Evolutionary conservation across 2,329 filamentous ascomycete species (phyloP), one percentile per base, ranked within the genome.

Genomic region (Akanthomyces dipterigenus): DNA sequence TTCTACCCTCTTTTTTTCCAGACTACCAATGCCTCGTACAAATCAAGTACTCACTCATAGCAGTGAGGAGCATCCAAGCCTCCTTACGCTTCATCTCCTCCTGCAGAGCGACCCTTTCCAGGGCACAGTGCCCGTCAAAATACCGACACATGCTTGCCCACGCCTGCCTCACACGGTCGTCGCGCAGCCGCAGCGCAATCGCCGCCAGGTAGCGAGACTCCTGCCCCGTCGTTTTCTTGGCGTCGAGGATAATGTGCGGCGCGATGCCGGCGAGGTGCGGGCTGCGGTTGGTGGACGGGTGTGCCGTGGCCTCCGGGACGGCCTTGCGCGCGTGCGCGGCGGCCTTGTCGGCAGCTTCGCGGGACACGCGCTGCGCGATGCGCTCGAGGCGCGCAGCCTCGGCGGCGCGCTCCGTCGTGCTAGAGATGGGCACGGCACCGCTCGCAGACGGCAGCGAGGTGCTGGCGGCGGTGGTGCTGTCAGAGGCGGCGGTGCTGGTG

Each of bases 61-160:
- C 76, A 45, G 81, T 82, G 60, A 89, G 72, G 60, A 87, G 77
- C 51, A 83, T 82, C 78, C 89, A 92, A 16, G 91, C 82, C 67
- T 90, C 88, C 75, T 93, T 96, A 61, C 91, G 81, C 78, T 95
- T 96, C 77, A 96, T 82, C 6, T 90, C 89, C 75, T 97, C 91
- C 61, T 88, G 83, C n/a, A 95, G 78, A 1, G 89, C 85, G 65
- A 99, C 89, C 67, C 93, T 87, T 76, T 99, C 95, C 63, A 98
- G 79, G 2, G 93, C 88, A 70, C 89, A 87, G 61, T 82, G 83
- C 1, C 95, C 95, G 72, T 98, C 93, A 67, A 98, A 91, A 73
- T 97, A 95, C 72, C 89, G 91, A 68, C 88, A 82, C 67, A 96
- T 86, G 49, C 82, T 78, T 2, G 85, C 83, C 89, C 92, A 96